Evolutionary conservation across 495 filamentous ascomycete genomes (phyloP).

Genomic region (Xanthoparmelia taractica): DNA sequence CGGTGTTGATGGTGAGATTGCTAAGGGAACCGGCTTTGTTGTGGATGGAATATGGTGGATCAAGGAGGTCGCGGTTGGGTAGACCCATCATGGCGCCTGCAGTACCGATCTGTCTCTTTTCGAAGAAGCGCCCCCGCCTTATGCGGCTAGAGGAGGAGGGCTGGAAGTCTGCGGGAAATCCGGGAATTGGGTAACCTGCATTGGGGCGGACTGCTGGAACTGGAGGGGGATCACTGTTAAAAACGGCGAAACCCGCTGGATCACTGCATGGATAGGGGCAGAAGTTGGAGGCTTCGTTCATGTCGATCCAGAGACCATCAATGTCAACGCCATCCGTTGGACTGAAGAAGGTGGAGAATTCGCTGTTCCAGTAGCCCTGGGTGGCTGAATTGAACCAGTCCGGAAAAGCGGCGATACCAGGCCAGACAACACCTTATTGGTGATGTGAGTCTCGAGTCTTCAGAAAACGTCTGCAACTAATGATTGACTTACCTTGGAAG

Average conservation of each 20-base stretch:
- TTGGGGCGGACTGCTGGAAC: slow-evolving; percentile 55
- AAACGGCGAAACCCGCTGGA: slow-evolving; percentile 44
- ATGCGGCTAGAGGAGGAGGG: slow-evolving; percentile 35
- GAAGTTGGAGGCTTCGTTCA: slow-evolving; percentile 71
- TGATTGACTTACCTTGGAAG: slow-evolving; percentile 46
- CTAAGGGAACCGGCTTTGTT: slow-evolving; percentile 63
- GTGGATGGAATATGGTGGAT: slow-evolving; percentile 66
- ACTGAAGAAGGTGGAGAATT: slow-evolving; percentile 65
- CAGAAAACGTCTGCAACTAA: slow-evolving; percentile 11
- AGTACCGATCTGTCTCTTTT: slow-evolving; percentile 12
- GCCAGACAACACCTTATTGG: slow-evolving; percentile 61
- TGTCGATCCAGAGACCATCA: slow-evolving; percentile 82
- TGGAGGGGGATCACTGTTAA: slow-evolving; percentile 55
- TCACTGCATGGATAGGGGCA: slow-evolving; percentile 68
- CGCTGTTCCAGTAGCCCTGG: slow-evolving; percentile 63
- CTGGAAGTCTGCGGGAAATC: slow-evolving; percentile 66
- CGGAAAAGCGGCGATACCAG: slow-evolving; percentile 69
- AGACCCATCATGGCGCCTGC: slow-evolving; percentile 43
- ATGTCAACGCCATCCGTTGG: slow-evolving; percentile 62
- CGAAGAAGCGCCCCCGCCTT: slow-evolving; percentile 12
- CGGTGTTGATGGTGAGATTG: slow-evolving; percentile 66
- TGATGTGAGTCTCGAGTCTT: slow-evolving; percentile 26
- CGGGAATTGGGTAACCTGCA: slow-evolving; percentile 54
- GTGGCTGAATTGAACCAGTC: slow-evolving; percentile 74
- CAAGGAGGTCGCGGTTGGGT: slow-evolving; percentile 56